Conservation (phyloP, 1,139 yeast genomes). For the Saccharomycopsis phalli region DNA sequence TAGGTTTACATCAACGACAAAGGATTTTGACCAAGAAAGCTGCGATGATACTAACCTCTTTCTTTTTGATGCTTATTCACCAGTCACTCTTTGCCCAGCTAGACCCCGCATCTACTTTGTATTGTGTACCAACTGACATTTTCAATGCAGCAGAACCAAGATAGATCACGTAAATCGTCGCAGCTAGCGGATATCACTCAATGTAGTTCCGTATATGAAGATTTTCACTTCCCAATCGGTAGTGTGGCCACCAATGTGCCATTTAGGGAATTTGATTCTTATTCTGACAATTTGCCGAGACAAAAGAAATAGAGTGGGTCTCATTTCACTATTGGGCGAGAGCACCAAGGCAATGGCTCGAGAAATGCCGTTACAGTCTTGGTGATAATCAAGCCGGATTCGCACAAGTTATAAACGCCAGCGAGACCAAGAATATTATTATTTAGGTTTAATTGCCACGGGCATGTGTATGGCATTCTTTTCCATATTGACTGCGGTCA, state of each 20-base stretch:
- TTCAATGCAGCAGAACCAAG: constrained; percentile 10
- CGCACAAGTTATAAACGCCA: constrained; percentile 32
- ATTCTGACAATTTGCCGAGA: background rate
- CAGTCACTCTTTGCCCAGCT: constrained; percentile 11
- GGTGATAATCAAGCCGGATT: constrained; percentile 40
- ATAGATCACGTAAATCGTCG: constrained; percentile 9
- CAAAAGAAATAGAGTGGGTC: constrained; percentile 1
- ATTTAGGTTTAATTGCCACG: too few species aligned
- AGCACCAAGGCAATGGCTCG: constrained; percentile 59
- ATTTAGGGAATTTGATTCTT: background rate
- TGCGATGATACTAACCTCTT: constrained; percentile 6
- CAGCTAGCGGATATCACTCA: constrained; percentile 12
- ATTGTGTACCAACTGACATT: constrained; percentile 12
- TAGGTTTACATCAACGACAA: constrained; percentile 11
- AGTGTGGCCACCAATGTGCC: constrained; percentile 13
- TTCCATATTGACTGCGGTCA: too few species aligned
- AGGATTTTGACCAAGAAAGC: constrained; percentile 4
- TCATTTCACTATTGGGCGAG: constrained; percentile 1
- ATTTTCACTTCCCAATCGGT: constrained; percentile 9
- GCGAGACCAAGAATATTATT: background rate
- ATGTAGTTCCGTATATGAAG: constrained; percentile 6
- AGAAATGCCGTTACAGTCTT: constrained; percentile 44
- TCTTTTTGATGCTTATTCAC: background rate
- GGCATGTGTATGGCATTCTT: too few species aligned
- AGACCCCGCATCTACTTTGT: constrained; percentile 15